Base-by-base conservation (phyloP, 2,329 filamentous ascomycete species). In the Dryadomyces sulphureus region DNA sequence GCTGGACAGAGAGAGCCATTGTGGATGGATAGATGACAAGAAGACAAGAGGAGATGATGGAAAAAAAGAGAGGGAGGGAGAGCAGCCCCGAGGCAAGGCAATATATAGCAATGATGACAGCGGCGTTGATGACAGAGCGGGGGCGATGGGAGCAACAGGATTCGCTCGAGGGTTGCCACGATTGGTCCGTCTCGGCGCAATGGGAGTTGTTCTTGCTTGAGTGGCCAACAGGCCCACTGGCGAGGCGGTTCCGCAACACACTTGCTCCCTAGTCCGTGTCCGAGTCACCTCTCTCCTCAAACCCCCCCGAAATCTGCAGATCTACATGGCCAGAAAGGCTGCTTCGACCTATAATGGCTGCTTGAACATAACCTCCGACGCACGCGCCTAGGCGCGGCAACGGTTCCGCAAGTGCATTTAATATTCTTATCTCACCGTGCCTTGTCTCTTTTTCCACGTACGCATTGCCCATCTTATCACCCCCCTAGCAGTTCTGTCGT, bases 1-100 rank as follows among this genome's bases (percentile, higher is more conserved):
- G 72, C 61, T 80, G 71, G 53, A 72, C 65, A 47, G 54, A 57
- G 24, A 61, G 50, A 7, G 60, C 52, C 61, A 63, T 63, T 44
- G 43, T 59, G 54, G 27, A 7, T 5, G 22, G 17, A 8, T 7
- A 11, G 12, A 21, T 20, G 11, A 30, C 21, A 41, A n/a, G 17
- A 36, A 19, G 4, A 8, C 3, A 3, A n/a, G n/a, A 19, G 5
- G 9, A 36, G 34, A 36, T 36, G 34, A 36, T n/a, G 34, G 17
- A 36, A 36, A n/a, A 36, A 16, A 19, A 35, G 16, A 19, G 34
- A 19, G 17, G 16, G 34, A 36, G 16, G 16, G 16, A 16, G 34
- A 16, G 34, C 8, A 36, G 16, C 11, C 3, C 8, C 11, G 12
- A 9, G n/a, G 7, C 16, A n/a, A 14, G 17, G 34, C 4, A 36